phyloP scores from a whole-genome alignment of 331 rosid genomes.

The Acacia pycnantha region DNA sequence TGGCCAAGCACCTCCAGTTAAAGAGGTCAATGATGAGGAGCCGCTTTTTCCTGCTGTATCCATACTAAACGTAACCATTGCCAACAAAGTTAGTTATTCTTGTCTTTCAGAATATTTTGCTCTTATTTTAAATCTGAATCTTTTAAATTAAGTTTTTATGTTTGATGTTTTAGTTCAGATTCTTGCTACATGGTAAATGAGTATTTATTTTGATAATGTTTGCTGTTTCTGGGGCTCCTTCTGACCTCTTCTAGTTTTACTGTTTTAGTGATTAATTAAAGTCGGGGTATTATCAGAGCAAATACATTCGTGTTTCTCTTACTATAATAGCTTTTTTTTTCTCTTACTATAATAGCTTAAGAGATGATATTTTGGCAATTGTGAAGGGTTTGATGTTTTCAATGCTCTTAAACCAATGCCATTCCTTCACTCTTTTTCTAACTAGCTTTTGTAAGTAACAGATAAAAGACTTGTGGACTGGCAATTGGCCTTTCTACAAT shows the following conservation, averaged over 20 bases:
- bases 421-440: not conserved
- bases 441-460: not conserved
- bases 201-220: not conserved
- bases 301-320: not conserved
- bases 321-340: conserved; percentile 7
- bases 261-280: not conserved
- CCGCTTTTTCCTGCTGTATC: conserved; percentile 90
- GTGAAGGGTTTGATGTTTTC: not conserved
- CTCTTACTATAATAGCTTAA: conserved; percentile 4
- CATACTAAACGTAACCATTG: conserved; percentile 48
- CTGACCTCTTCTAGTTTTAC: not conserved
- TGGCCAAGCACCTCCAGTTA: conserved; percentile 85
- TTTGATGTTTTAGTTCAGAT: not conserved
- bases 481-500: conserved; percentile 5
- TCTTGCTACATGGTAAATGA: conserved; percentile 16
- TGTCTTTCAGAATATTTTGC: not conserved
- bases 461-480: conserved; percentile 8
- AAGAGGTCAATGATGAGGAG: conserved; percentile 88
- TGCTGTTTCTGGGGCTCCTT: conserved; percentile 2
- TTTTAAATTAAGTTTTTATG: not conserved
- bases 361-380: not conserved
- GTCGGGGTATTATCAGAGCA: conserved; percentile 4
- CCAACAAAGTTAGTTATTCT: conserved; percentile 58
- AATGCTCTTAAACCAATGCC: not conserved
- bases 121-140: not conserved